Percentiles rank a stretch among this genome's conserved stretches.
Conservation (phyloP, 352 stramenopile genomes). For the Achlya hypogyna region DNA sequence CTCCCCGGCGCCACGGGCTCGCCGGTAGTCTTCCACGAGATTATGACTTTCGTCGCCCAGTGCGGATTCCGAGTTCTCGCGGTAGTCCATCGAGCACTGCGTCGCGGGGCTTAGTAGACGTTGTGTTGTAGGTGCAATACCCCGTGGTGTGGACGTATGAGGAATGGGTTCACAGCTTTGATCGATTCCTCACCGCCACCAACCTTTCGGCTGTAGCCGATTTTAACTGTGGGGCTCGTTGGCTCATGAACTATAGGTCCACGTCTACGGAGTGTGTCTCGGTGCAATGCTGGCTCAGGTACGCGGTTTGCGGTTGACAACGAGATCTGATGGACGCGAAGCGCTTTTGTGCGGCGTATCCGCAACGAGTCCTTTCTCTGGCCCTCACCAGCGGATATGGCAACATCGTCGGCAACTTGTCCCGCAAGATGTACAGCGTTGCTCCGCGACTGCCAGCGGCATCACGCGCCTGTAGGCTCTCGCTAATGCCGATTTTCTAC, state of each 20-base stretch:
- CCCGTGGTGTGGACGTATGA: conserved; percentile 67
- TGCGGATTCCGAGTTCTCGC: conserved; percentile 61
- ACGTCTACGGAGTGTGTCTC: conserved; percentile 62
- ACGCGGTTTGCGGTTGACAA: not conserved
- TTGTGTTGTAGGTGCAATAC: conserved; percentile 40
- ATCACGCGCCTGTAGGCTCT: conserved; percentile 28
- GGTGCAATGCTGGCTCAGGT: conserved; percentile 67
- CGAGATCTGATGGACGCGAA: conserved; percentile 15
- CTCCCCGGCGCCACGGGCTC: conserved; percentile 48
- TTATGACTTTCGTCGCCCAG: conserved; percentile 35
- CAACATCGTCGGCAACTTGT: conserved; percentile 39
- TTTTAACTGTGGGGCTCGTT: not conserved
- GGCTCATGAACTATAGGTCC: conserved; percentile 31
- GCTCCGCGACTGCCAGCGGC: not conserved
- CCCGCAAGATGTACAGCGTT: conserved; percentile 39
- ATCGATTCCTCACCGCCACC: conserved; percentile 62
- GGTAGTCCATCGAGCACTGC: conserved; percentile 22
- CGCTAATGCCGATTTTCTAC: conserved; percentile 63
- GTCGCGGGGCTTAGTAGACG: not conserved
- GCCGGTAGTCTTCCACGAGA: conserved; percentile 47
- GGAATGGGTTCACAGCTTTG: conserved; percentile 76
- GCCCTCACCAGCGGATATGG: conserved; percentile 58
- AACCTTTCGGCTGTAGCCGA: conserved; percentile 30
- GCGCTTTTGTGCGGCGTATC: conserved; percentile 50
- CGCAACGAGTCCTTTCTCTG: conserved; percentile 46